phyloP scores from a whole-genome alignment of 805 yeast genomes.

The Schwanniomyces occidentalis region DNA sequence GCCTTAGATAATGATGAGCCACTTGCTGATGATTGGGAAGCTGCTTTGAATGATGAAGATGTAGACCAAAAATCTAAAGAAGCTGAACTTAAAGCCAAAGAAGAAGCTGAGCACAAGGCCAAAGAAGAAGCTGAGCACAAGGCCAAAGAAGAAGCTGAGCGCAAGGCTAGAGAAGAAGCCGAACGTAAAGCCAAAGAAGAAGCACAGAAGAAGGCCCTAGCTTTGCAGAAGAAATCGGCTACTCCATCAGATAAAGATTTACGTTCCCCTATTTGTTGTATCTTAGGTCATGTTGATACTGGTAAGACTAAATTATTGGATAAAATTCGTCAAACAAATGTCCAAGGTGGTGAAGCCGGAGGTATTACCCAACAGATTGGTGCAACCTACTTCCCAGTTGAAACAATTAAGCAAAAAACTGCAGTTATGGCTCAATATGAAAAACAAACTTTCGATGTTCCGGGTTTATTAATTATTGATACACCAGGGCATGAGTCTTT shows the following conservation, averaged over 20 bases:
- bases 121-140: conserved; percentile 29
- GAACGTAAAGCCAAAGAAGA: conserved; percentile 37
- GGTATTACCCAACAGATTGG: conserved; percentile 99
- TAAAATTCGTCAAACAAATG: conserved; percentile 97
- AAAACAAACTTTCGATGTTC: conserved; percentile 86
- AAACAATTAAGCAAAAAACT: conserved; percentile 87
- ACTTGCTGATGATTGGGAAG: conserved; percentile 54
- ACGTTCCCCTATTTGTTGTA: conserved; percentile 99
- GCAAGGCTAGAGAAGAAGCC: conserved; percentile 27
- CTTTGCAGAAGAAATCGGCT: conserved; percentile 14
- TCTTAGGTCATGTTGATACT: conserved; percentile 98
- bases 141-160: conserved; percentile 21
- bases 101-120: conserved; percentile 23
- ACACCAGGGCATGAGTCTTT: conserved; percentile 99
- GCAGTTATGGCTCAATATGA: conserved; percentile 86
- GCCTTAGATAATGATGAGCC: conserved; percentile 62
- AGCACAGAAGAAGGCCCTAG: conserved; percentile 6
- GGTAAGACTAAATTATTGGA: conserved; percentile 98
- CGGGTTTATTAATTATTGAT: conserved; percentile 94
- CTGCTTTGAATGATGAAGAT: conserved; percentile 35
- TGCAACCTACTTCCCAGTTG: conserved; percentile 99
- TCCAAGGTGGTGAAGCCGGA: conserved; percentile 99
- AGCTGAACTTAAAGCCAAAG: conserved; percentile 25
- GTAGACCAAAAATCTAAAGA: conserved; percentile 31
- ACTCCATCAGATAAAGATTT: conserved; percentile 52